phyloP scores from a whole-genome alignment of 2,329 filamentous ascomycete species.

The Penicillium polonicum region DNA sequence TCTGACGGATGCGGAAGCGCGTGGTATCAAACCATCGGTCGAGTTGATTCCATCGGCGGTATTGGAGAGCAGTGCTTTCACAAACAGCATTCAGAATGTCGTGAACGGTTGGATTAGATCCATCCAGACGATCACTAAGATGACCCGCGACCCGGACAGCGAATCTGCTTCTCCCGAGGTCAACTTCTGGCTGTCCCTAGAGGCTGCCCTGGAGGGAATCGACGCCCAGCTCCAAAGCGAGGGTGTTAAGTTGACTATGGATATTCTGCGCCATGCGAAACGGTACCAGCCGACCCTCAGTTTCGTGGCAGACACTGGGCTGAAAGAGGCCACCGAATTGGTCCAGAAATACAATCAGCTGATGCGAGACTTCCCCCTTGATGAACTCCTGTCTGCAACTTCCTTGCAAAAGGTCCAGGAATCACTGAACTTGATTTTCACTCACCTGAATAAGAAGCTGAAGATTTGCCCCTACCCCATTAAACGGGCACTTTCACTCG shows the following conservation, averaged over 20 bases:
- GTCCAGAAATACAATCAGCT: slow-evolving; percentile 99
- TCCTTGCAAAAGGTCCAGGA: slow-evolving; percentile 86
- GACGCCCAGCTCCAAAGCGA: slow-evolving; percentile 84
- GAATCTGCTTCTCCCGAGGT: slow-evolving; percentile 93
- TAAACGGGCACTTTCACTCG: slow-evolving; percentile 83
- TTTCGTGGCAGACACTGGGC: slow-evolving; percentile 90
- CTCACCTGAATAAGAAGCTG: slow-evolving; percentile 95
- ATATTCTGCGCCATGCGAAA: slow-evolving; percentile 94
- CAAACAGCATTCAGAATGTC: slow-evolving; percentile 88
- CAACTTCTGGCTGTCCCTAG: slow-evolving; percentile 98
- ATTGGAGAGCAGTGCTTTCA: slow-evolving; percentile 84
- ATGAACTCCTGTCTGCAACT: slow-evolving; percentile 89
- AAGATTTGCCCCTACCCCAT: slow-evolving; percentile 96
- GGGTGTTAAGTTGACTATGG: slow-evolving; percentile 85
- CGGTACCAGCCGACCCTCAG: slow-evolving; percentile 97
- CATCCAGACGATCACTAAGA: slow-evolving; percentile 93
- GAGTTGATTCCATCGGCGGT: slow-evolving; percentile 73
- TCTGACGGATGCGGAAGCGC: slow-evolving; percentile 71
- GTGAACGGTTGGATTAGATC: slow-evolving; percentile 99
- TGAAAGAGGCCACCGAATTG: slow-evolving; percentile 93
- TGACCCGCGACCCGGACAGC: slow-evolving; percentile 76
- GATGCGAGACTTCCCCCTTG: slow-evolving; percentile 96
- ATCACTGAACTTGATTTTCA: slow-evolving; percentile 84
- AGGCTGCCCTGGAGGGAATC: slow-evolving; percentile 86
- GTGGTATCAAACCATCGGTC: slow-evolving; percentile 67